Conservation (phyloP, 169 alveolate species). For the Eimeria praecox region DNA sequence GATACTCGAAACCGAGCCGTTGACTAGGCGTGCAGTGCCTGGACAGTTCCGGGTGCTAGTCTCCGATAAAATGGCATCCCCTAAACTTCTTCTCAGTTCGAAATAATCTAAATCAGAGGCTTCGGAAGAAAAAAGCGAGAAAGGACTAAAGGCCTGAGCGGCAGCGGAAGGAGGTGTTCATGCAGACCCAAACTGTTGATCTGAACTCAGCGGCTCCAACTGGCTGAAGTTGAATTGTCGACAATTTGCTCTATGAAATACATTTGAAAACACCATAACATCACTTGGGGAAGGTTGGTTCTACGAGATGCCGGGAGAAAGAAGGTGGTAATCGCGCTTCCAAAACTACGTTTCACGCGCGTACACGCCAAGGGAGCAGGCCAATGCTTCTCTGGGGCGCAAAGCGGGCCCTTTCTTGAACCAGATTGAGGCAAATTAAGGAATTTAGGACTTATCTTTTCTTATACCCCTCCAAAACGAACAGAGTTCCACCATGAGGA, state of each 20-base stretch:
- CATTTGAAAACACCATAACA: background rate
- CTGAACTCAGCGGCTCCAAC: background rate
- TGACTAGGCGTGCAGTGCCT: background rate
- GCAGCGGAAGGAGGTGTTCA: background rate
- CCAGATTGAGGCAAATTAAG: background rate
- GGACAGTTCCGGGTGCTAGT: background rate
- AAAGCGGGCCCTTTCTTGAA: background rate
- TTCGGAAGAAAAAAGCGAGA: background rate
- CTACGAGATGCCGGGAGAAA: slow-evolving; percentile 4
- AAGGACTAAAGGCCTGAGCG: background rate
- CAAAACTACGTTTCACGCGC: background rate
- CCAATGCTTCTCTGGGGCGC: background rate
- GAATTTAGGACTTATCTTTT: background rate
- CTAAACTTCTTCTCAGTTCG: background rate
- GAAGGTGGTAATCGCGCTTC: background rate
- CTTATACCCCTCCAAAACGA: background rate
- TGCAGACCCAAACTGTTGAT: slow-evolving; percentile 48
- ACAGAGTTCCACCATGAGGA: slow-evolving; percentile 16
- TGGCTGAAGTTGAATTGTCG: background rate
- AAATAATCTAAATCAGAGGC: background rate
- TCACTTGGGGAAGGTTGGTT: background rate
- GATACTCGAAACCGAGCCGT: background rate
- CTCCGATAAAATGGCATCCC: background rate
- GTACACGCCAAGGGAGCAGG: background rate
- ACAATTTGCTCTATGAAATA: background rate